These are phyloP conservation scores for Dactylellina drechsleri DNA, from an alignment of 2,329 filamentous ascomycete species.

Conservation along the genomic window DNA sequence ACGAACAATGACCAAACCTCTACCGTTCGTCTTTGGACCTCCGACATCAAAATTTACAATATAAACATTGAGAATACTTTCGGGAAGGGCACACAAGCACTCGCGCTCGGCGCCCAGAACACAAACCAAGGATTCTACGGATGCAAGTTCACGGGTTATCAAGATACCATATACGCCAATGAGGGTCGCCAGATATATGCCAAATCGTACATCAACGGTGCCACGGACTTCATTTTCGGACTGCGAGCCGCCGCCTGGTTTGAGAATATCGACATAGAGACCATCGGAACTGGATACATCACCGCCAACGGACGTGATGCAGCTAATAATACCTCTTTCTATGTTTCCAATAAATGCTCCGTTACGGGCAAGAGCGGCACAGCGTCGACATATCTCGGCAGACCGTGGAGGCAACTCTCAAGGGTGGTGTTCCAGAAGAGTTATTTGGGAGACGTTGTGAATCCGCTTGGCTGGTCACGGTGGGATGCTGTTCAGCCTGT, in stretches of 20 bases:
- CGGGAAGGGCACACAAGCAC: slow-evolving; percentile 65
- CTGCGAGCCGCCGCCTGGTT: slow-evolving; percentile 67
- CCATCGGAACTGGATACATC: slow-evolving; percentile 65
- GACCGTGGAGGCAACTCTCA: slow-evolving; percentile 66
- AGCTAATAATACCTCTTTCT: slow-evolving; percentile 64
- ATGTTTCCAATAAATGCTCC: slow-evolving; percentile 68
- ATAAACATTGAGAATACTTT: slow-evolving; percentile 67
- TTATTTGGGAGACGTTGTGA: slow-evolving; percentile 68
- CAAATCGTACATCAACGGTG: slow-evolving; percentile 68
- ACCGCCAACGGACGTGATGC: slow-evolving; percentile 64
- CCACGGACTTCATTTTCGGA: slow-evolving; percentile 72
- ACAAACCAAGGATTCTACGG: slow-evolving; percentile 69
- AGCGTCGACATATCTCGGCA: slow-evolving; percentile 66
- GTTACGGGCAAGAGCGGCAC: slow-evolving; percentile 62
- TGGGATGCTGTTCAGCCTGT: slow-evolving; percentile 67
- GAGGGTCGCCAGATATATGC: slow-evolving; percentile 69
- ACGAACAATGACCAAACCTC: slow-evolving; percentile 67
- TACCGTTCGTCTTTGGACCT: slow-evolving; percentile 65
- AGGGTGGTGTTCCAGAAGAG: slow-evolving; percentile 66
- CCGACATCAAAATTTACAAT: slow-evolving; percentile 71
- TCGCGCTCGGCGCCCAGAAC: slow-evolving; percentile 67
- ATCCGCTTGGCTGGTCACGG: slow-evolving; percentile 69
- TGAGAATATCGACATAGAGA: slow-evolving; percentile 65
- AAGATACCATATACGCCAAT: slow-evolving; percentile 68
- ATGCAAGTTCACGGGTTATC: slow-evolving; percentile 68